Conservation (phyloP, 495 filamentous ascomycete genomes). For the Aspergillus wentii region DNA sequence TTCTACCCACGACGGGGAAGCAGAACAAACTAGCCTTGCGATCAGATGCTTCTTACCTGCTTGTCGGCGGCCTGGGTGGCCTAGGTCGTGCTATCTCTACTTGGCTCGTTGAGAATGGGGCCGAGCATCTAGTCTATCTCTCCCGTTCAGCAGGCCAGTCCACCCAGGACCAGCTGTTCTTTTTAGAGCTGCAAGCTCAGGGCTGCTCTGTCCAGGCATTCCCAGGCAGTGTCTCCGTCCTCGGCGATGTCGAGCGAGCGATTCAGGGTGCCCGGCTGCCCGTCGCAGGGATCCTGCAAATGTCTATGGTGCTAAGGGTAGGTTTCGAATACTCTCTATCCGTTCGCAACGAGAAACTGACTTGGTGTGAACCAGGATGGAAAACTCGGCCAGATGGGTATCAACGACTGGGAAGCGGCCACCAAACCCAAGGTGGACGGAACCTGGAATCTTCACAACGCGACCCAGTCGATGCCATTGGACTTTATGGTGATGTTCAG, state of each 20-base stretch:
- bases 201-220: constrained; percentile 19
- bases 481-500: constrained; percentile 48
- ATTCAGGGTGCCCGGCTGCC: constrained; percentile 7
- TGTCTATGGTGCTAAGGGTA: constrained; percentile 24
- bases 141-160: constrained; percentile 17
- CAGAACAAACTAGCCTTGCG: not conserved
- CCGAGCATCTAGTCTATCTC: constrained; percentile 46
- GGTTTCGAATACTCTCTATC: constrained; percentile 1
- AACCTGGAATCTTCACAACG: constrained; percentile 52
- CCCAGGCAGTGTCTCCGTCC: constrained; percentile 12
- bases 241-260: constrained; percentile 11
- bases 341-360: not conserved
- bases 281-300: constrained; percentile 30
- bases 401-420: constrained; percentile 28
- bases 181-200: constrained; percentile 29
- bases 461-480: constrained; percentile 22
- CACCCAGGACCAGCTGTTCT: constrained; percentile 15
- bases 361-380: constrained; percentile 12
- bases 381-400: constrained; percentile 31
- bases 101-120: constrained; percentile 56
- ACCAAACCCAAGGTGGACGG: constrained; percentile 40
- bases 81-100: constrained; percentile 50
- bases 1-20: not conserved
- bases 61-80: constrained; percentile 50
- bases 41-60: constrained; percentile 26